phyloP scores from a whole-genome alignment of 179 eudicot genomes.

The Beta lomatogona region DNA sequence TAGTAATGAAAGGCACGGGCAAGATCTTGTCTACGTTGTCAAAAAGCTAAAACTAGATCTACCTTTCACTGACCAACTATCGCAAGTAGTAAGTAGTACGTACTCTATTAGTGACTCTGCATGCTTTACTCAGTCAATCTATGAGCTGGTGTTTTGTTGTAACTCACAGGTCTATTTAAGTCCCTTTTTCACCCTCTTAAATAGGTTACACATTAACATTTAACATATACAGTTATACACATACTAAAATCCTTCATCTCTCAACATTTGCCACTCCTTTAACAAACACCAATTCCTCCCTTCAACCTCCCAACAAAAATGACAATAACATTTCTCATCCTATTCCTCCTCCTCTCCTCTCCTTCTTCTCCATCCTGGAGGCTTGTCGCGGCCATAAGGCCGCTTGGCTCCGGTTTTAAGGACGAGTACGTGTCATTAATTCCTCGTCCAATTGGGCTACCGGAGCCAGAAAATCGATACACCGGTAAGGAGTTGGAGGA shows the following conservation, averaged over 20 bases:
- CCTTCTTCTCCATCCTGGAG: not conserved
- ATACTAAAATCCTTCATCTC: not conserved
- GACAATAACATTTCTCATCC: constrained; percentile 18
- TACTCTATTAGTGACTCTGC: constrained; percentile 3
- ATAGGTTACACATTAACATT: not conserved
- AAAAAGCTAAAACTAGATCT: not conserved
- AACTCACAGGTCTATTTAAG: constrained; percentile 29
- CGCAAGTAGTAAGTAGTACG: constrained; percentile 8
- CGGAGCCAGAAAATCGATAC: not conserved
- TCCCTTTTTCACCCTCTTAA: constrained; percentile 6
- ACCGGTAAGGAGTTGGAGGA: constrained; percentile 15
- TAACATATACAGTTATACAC: not conserved
- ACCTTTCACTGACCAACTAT: not conserved
- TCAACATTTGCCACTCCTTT: not conserved
- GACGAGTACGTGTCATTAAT: not conserved
- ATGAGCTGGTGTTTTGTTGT: constrained; percentile 31
- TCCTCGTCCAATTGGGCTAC: not conserved
- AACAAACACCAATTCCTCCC: no score
- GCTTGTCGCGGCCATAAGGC: constrained; percentile 13
- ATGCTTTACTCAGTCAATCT: constrained; percentile 12
- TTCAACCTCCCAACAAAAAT: not conserved
- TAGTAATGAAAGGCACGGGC: constrained; percentile 25
- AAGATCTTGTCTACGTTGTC: constrained; percentile 20
- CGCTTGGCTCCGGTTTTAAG: constrained; percentile 2
- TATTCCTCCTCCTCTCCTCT: constrained; percentile 9